Conservation (phyloP, 257 asterid genomes). For the Plectranthus barbatus region DNA sequence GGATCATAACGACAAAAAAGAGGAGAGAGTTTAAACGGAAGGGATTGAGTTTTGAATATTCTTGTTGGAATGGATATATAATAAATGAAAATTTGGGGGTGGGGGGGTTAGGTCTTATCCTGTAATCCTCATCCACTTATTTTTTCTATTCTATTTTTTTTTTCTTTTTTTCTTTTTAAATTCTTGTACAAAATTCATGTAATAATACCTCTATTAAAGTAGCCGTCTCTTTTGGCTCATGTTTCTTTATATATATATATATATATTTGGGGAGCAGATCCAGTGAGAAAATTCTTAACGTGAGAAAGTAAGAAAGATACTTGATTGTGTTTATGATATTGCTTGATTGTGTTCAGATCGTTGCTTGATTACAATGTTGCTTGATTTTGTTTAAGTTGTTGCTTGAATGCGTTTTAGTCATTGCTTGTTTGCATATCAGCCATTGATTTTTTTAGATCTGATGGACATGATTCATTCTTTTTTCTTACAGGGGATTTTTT, state of each 20-base stretch:
- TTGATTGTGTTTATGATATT: too few species aligned
- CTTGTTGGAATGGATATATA: constrained; percentile 20
- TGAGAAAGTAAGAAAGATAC: too few species aligned
- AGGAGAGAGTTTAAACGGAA: constrained; percentile 17
- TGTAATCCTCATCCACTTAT: constrained; percentile 39
- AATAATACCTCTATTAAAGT: constrained; percentile 13
- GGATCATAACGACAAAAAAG: constrained; percentile 21
- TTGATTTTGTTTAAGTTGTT: too few species aligned
- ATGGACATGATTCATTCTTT: too few species aligned
- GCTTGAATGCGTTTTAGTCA: too few species aligned
- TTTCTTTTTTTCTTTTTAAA: constrained; percentile 19
- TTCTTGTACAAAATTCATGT: constrained; percentile 1
- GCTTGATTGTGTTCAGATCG: too few species aligned
- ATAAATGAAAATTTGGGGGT: constrained; percentile 13
- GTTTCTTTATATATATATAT: neutral
- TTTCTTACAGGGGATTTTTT: too few species aligned
- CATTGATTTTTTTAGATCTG: too few species aligned
- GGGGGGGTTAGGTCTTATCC: constrained; percentile 60
- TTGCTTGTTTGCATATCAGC: too few species aligned
- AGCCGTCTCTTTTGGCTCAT: constrained; percentile 7
- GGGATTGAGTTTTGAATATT: constrained; percentile 35
- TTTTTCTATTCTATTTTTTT: constrained; percentile 21
- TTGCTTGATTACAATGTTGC: too few species aligned
- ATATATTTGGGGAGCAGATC: too few species aligned
- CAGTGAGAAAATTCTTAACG: too few species aligned